Evolutionary conservation across 2,329 filamentous ascomycete species (phyloP).

Genomic region (Scytalidium lignicola): DNA sequence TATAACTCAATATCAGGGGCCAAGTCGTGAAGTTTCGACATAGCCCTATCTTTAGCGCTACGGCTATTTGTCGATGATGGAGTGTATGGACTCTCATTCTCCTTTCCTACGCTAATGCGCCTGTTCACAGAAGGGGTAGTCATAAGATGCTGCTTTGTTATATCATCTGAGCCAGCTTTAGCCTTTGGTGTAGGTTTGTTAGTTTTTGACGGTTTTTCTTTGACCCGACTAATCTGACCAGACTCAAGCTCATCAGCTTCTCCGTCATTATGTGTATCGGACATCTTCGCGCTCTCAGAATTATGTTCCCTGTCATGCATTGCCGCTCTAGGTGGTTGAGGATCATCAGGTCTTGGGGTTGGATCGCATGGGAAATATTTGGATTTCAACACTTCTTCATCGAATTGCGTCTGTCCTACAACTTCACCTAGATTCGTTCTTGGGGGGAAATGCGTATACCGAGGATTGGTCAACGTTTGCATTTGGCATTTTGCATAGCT

Average conservation of each 20-base stretch:
- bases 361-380: conserved; percentile 54
- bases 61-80: conserved; percentile 73
- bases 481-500: conserved; percentile 86
- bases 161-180: not conserved
- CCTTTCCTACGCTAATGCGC: conserved; percentile 59
- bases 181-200: not conserved
- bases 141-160: conserved; percentile 4
- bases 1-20: conserved; percentile 85
- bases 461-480: conserved; percentile 64
- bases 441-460: conserved; percentile 81
- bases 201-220: not conserved
- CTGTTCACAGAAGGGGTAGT: conserved; percentile 49
- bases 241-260: not conserved
- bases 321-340: conserved; percentile 39
- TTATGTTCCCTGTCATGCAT: conserved; percentile 39
- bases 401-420: conserved; percentile 81
- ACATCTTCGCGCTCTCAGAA: conserved; percentile 4
- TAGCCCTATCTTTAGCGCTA: conserved; percentile 81
- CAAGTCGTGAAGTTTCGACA: conserved; percentile 69
- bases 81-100: conserved; percentile 61
- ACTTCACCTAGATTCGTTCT: conserved; percentile 91
- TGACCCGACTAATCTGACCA: not conserved
- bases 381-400: conserved; percentile 54
- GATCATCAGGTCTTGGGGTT: conserved; percentile 38
- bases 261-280: conserved; percentile 2